Percentiles rank a stretch among this genome's conserved stretches.
These are phyloP conservation scores for Trametes coccinea DNA, from an alignment of 768 basidiomycete species.

Conservation along the genomic window DNA sequence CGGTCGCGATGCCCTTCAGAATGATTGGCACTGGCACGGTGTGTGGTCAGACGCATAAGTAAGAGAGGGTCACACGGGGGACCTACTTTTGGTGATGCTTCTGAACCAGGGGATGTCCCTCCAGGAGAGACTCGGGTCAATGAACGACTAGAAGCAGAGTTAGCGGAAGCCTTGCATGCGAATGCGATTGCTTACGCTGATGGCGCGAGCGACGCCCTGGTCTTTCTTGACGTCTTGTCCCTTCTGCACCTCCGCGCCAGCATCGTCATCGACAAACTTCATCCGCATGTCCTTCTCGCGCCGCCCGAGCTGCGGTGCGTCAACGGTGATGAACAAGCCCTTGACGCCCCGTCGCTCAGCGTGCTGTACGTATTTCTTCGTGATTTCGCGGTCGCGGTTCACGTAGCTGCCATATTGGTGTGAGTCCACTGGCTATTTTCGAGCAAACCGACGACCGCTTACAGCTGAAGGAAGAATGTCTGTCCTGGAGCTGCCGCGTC, in stretches of 20 bases:
- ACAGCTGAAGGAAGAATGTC: conserved; percentile 85
- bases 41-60: background rate
- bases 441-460: conserved; percentile 20
- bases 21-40: conserved; percentile 74
- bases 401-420: conserved; percentile 60
- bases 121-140: conserved; percentile 91
- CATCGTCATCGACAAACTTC: conserved; percentile 49
- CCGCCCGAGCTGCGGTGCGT: conserved; percentile 93
- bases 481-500: conserved; percentile 81
- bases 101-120: conserved; percentile 70
- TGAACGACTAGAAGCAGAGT: conserved; percentile 66
- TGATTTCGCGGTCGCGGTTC: conserved; percentile 85
- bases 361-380: conserved; percentile 83
- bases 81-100: conserved; percentile 56
- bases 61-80: too few species aligned
- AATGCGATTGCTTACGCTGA: conserved; percentile 59
- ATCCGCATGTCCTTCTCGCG: conserved; percentile 72
- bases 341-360: conserved; percentile 90
- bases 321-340: conserved; percentile 94
- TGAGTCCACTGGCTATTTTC: background rate
- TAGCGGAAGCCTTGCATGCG: conserved; percentile 36
- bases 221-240: conserved; percentile 40
- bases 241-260: conserved; percentile 54
- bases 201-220: conserved; percentile 86
- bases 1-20: conserved; percentile 83